These are phyloP conservation scores for Scenedesmus sp. DNA, from an alignment of 163 green algal species.

Conservation along the genomic window DNA sequence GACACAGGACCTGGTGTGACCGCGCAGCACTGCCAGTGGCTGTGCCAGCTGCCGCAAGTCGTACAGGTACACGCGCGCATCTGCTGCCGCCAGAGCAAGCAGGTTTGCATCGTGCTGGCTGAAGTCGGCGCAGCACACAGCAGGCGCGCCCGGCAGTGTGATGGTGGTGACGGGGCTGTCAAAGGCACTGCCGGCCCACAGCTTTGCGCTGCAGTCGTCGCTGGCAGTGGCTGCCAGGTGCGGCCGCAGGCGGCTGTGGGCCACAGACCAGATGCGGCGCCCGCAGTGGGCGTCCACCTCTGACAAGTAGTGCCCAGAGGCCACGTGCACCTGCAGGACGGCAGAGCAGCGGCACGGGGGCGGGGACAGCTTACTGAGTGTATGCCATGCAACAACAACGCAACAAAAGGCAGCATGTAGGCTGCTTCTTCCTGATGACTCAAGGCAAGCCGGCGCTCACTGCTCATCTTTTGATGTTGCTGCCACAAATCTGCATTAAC, in stretches of 20 bases:
- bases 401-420: neutral
- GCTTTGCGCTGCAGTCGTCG: conserved; percentile 80
- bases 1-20: conserved; percentile 81
- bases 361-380: no score
- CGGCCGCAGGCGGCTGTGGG: conserved; percentile 60
- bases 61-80: conserved; percentile 81
- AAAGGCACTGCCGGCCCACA: conserved; percentile 75
- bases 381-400: neutral
- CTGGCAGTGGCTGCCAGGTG: conserved; percentile 74
- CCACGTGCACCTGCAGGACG: conserved; percentile 55
- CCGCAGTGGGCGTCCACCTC: conserved; percentile 79
- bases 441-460: no score
- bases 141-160: conserved; percentile 9
- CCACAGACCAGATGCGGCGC: conserved; percentile 77
- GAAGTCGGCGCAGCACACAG: conserved; percentile 50
- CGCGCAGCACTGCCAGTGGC: conserved; percentile 50
- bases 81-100: conserved; percentile 82
- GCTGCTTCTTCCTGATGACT: no score
- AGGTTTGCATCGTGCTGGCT: conserved; percentile 61
- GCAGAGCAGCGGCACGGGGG: neutral
- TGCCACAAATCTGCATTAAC: no score
- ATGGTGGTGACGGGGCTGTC: conserved; percentile 56
- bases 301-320: conserved; percentile 72
- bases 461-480: no score
- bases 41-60: conserved; percentile 70